Evolutionary conservation across 139 green algal genomes (phyloP).

Genomic region (Mesostigma viride): DNA sequence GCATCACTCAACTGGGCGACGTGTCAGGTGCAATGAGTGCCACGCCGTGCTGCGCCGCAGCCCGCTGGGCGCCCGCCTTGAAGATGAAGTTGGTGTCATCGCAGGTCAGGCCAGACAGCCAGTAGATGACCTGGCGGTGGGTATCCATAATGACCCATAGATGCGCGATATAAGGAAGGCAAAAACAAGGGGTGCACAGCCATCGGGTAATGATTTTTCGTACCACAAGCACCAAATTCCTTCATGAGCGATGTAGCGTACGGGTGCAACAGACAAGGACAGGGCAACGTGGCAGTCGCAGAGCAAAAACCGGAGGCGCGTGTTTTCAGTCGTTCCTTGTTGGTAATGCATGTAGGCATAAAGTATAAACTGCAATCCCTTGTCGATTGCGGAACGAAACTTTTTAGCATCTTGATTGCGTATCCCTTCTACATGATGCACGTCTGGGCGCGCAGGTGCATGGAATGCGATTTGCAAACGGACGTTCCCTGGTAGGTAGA

Average conservation of each 20-base stretch:
- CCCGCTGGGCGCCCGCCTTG: conserved; percentile 46
- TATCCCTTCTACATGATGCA: not conserved
- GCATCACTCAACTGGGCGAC: conserved; percentile 12
- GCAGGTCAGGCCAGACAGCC: conserved; percentile 83
- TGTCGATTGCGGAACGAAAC: too few relatives aligned
- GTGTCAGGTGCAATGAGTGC: conserved; percentile 24
- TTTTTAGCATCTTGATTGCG: too few relatives aligned
- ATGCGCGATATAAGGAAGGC: not conserved
- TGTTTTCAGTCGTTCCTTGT: too few relatives aligned
- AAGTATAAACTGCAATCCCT: too few relatives aligned
- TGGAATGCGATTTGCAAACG: not conserved
- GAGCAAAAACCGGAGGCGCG: too few relatives aligned
- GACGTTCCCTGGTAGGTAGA: too few relatives aligned
- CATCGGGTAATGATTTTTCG: not conserved
- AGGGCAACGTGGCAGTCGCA: too few relatives aligned
- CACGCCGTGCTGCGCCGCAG: conserved; percentile 25
- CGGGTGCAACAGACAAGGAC: not conserved
- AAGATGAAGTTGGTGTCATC: conserved; percentile 82
- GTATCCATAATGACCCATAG: too few relatives aligned
- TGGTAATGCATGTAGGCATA: too few relatives aligned
- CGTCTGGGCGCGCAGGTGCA: not conserved
- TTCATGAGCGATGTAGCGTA: not conserved
- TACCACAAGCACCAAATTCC: not conserved
- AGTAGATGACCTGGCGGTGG: conserved; percentile 77
- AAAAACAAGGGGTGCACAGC: not conserved